Evolutionary conservation across 2,329 filamentous ascomycete genomes (phyloP), one percentile per base, ranked within the genome.

Genomic region (Fusarium aywerte): DNA sequence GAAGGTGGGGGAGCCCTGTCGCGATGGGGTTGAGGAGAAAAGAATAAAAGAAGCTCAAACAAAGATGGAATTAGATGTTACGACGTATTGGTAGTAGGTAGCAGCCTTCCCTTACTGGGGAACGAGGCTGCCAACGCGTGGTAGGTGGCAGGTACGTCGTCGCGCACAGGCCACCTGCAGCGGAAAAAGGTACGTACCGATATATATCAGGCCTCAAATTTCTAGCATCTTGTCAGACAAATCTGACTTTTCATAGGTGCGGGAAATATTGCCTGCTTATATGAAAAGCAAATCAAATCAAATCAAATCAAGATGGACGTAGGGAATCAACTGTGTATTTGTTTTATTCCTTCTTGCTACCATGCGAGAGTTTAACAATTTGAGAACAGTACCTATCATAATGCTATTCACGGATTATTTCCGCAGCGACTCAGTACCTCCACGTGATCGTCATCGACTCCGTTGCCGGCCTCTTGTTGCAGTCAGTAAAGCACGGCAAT

Each of bases 81-180:
- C 67, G 68, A 65, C 66, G 56, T 58, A 65, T 60, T 73, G 47
- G 67, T 69, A 74, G 69, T 71, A 48, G 44, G 27, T 29, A 20
- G 45, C n/a, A 49, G 45, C 45, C 71, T 73, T 63, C 67, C 68
- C 69, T 73, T 62, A 69, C 67, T 57, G 60, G 60, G 58, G 65
- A 69, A 70, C 68, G 49, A 74, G 72, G 72, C 72, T 43, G 58
- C 51, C 67, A 38, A 40, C 53, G 53, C 53, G 45, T 35, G 31
- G 32, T 38, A 49, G 35, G 51, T 50, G 45, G 63, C 56, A 67
- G 56, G 44, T n/a, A 52, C 31, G 38, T 16, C 36, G 25, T 33
- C 12, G 71, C 12, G 71, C 71, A 74, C 66, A 58, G 70, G 31
- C 69, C 71, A 47, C 9, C 2, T 58, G 0, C 13, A 61, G 10